These are phyloP conservation scores for Blumeria hordei DNA, from an alignment of 2,329 filamentous ascomycete species.

Conservation along the genomic window DNA sequence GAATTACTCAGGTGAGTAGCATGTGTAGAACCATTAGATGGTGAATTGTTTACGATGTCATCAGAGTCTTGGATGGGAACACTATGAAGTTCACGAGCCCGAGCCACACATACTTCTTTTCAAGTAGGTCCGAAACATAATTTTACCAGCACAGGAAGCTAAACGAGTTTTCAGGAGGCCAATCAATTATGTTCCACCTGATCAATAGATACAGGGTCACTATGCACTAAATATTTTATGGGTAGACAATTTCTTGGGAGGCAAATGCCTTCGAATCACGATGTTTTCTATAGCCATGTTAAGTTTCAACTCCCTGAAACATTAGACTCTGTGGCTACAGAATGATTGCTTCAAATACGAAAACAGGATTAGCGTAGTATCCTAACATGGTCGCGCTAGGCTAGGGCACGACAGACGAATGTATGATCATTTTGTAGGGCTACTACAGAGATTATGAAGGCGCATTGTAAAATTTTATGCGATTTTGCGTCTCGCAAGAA, in stretches of 20 bases:
- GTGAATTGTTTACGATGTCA: neutral
- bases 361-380: neutral
- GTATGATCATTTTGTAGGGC: too few species aligned
- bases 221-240: neutral
- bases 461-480: too few species aligned
- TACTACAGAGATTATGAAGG: too few species aligned
- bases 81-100: conserved; percentile 97
- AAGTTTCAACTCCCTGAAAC: conserved; percentile 14
- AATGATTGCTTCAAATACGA: conserved; percentile 8
- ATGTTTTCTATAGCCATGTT: conserved; percentile 14
- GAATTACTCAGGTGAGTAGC: conserved; percentile 68
- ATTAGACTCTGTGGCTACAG: conserved; percentile 7
- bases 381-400: neutral
- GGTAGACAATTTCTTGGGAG: neutral
- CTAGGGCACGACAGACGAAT: too few species aligned
- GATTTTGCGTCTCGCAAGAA: too few species aligned
- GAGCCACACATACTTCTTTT: conserved; percentile 96
- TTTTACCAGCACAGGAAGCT: too few species aligned
- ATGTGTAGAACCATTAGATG: neutral
- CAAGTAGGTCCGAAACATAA: conserved; percentile 43
- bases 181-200: conserved; percentile 9
- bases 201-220: conserved; percentile 8
- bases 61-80: conserved; percentile 94
- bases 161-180: conserved; percentile 10
- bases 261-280: conserved; percentile 9